phyloP scores from a whole-genome alignment of 768 basidiomycete genomes.

The Lactifluus volemus region DNA sequence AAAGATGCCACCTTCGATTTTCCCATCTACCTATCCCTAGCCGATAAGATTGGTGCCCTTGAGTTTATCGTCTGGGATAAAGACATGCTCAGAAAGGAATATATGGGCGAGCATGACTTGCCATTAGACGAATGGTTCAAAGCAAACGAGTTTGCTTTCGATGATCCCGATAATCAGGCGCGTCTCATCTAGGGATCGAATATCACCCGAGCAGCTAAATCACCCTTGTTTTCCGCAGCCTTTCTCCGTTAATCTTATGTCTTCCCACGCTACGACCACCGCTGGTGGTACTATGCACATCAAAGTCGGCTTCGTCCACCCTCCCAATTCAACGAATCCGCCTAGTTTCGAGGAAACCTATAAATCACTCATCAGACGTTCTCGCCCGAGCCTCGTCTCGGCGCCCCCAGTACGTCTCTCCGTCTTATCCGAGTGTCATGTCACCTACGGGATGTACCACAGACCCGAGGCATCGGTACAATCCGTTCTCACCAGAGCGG shows the following conservation, averaged over 20 bases:
- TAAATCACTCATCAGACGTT: constrained; percentile 51
- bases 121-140: constrained; percentile 80
- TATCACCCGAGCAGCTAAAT: constrained; percentile 21
- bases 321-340: constrained; percentile 35
- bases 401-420: constrained; percentile 53
- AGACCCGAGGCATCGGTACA: constrained; percentile 87
- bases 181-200: constrained; percentile 20
- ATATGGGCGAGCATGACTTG: constrained; percentile 80
- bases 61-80: constrained; percentile 94
- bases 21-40: constrained; percentile 69
- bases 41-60: constrained; percentile 61
- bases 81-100: constrained; percentile 85
- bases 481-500: constrained; percentile 51
- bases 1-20: constrained; percentile 86
- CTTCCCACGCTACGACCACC: constrained; percentile 37
- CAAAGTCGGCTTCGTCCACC: constrained; percentile 50
- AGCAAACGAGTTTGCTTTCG: constrained; percentile 41
- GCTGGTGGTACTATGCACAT: constrained; percentile 48
- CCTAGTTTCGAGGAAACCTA: constrained; percentile 55
- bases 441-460: background rate
- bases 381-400: constrained; percentile 59
- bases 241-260: constrained; percentile 37
- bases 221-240: constrained; percentile 28
- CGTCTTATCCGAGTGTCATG: background rate
- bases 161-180: constrained; percentile 62